Evolutionary conservation across 495 filamentous ascomycete species (phyloP).

Genomic region (Talaromyces liani): DNA sequence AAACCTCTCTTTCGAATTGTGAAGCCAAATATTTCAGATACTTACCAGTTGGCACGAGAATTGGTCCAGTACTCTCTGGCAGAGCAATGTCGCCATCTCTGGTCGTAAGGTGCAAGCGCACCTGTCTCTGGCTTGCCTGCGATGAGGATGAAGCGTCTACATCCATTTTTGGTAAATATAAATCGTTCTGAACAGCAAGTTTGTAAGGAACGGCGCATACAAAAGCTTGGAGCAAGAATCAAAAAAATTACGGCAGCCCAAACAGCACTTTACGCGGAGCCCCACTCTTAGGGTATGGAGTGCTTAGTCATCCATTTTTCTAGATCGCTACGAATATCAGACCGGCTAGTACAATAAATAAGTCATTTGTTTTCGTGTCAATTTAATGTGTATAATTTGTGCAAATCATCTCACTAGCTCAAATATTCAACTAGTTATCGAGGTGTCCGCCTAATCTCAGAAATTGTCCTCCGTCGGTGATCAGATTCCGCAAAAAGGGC

Average conservation of each 20-base stretch:
- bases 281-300: background rate
- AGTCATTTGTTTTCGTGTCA: background rate
- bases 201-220: background rate
- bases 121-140: slow-evolving; percentile 40
- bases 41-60: slow-evolving; percentile 59
- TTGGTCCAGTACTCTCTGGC: slow-evolving; percentile 52
- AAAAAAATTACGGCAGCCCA: slow-evolving; percentile 40
- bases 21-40: slow-evolving; percentile 8
- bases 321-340: background rate
- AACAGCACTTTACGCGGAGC: slow-evolving; percentile 13
- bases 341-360: background rate
- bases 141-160: slow-evolving; percentile 14
- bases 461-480: slow-evolving; percentile 65
- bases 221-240: slow-evolving; percentile 21
- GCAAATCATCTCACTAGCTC: background rate
- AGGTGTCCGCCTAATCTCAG: slow-evolving; percentile 57
- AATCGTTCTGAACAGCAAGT: background rate
- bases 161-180: slow-evolving; percentile 3
- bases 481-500: slow-evolving; percentile 87
- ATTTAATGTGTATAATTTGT: slow-evolving; percentile 17
- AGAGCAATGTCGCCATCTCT: slow-evolving; percentile 52
- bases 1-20: background rate
- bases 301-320: background rate
- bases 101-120: slow-evolving; percentile 54
- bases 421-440: background rate